Percentiles rank a stretch among this genome's conserved stretches.
phyloP scores from a whole-genome alignment of 139 green algal species.

The Yamagishiella unicocca region DNA sequence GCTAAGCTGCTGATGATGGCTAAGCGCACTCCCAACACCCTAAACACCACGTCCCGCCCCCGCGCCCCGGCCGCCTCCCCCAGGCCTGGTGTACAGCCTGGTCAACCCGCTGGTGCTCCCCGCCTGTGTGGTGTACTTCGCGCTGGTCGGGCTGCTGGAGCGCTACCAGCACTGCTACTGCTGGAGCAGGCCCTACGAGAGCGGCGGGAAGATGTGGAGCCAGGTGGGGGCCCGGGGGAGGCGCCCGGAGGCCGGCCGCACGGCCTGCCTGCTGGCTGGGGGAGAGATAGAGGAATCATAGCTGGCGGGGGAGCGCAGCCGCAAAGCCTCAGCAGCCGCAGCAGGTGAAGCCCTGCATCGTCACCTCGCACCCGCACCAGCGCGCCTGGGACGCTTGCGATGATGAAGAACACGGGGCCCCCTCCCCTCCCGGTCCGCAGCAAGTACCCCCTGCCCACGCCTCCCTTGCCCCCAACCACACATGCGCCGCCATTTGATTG shows the following conservation, averaged over 20 bases:
- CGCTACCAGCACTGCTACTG: constrained; percentile 64
- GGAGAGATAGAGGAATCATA: background rate
- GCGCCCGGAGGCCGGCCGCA: no score
- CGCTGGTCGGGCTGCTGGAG: constrained; percentile 59
- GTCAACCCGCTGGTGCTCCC: constrained; percentile 76
- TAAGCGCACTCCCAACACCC: no score
- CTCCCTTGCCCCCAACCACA: no score
- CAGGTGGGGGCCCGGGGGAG: background rate
- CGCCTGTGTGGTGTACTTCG: constrained; percentile 75
- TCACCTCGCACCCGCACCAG: background rate
- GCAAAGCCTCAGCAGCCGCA: no score
- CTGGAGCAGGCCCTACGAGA: constrained; percentile 55
- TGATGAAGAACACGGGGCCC: no score
- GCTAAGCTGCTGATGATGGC: no score
- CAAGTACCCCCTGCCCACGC: no score
- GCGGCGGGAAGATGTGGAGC: constrained; percentile 50
- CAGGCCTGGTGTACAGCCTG: constrained; percentile 68
- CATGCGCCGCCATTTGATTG: no score
- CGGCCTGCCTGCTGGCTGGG: no score
- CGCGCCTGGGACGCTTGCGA: background rate
- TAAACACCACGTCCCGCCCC: background rate
- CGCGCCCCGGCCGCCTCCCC: background rate
- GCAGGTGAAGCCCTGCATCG: background rate
- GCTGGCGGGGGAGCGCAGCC: no score
- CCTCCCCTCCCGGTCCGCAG: no score